Evolutionary conservation across 2,329 filamentous ascomycete species (phyloP).

Genomic region (Sclerotinia spermophila): DNA sequence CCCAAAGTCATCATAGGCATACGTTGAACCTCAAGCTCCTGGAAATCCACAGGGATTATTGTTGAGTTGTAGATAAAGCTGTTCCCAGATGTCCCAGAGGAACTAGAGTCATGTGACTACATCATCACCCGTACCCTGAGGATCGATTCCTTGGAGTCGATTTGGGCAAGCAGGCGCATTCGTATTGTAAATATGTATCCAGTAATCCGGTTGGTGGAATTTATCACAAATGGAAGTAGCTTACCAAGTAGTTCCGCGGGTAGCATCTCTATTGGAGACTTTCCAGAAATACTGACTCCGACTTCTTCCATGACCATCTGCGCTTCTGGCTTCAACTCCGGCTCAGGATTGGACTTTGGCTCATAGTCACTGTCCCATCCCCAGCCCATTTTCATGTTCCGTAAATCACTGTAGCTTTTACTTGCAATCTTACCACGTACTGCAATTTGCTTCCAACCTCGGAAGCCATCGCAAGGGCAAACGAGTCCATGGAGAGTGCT

Average conservation of each 20-base stretch:
- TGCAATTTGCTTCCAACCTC: slow-evolving; percentile 60
- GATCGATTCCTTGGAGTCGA: slow-evolving; percentile 14
- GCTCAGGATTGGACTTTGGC: not conserved
- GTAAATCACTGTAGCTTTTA: slow-evolving; percentile 59
- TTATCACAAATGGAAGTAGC: slow-evolving; percentile 36
- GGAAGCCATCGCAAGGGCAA: slow-evolving; percentile 54
- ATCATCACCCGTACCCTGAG: slow-evolving; percentile 13
- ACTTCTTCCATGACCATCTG: slow-evolving; percentile 15
- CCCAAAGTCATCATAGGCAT: slow-evolving; percentile 13
- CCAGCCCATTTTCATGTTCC: slow-evolving; percentile 54
- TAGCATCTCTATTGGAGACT: slow-evolving; percentile 61
- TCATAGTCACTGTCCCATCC: slow-evolving; percentile 38
- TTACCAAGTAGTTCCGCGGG: slow-evolving; percentile 69
- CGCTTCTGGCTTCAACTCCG: slow-evolving; percentile 2
- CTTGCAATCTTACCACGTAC: slow-evolving; percentile 54
- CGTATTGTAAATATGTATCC: not conserved
- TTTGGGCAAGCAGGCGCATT: slow-evolving; percentile 4
- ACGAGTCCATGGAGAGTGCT: slow-evolving; percentile 57
- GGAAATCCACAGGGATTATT: slow-evolving; percentile 7
- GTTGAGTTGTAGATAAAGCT: slow-evolving; percentile 12
- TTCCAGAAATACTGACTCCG: slow-evolving; percentile 41
- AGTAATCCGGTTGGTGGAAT: slow-evolving; percentile 5
- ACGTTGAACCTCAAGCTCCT: slow-evolving; percentile 18
- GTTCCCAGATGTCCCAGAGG: slow-evolving; percentile 11
- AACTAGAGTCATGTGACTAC: slow-evolving; percentile 24